phyloP scores from a whole-genome alignment of 2,329 filamentous ascomycete genomes.

The Blastomyces parvus region DNA sequence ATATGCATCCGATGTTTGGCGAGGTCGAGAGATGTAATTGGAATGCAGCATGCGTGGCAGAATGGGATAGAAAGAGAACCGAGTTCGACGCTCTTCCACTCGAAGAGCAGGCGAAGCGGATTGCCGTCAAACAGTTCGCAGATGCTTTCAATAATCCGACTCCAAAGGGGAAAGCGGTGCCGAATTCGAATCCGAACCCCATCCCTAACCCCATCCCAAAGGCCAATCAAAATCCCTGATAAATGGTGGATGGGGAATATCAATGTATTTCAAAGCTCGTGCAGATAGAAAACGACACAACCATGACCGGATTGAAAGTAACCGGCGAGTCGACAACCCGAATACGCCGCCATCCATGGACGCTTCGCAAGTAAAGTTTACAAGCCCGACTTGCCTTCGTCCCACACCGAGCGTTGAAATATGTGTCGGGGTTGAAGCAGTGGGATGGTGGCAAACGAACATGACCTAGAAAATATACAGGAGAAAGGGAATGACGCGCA shows the following conservation, averaged over 20 bases:
- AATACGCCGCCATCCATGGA: background rate
- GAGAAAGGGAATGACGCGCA: background rate
- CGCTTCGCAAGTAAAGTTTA: background rate
- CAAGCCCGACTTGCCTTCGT: background rate
- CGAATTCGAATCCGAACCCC: background rate
- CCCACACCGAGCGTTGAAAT: background rate
- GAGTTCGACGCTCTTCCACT: constrained; percentile 50
- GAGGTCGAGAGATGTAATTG: constrained; percentile 65
- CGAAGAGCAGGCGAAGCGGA: constrained; percentile 49
- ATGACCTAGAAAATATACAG: background rate
- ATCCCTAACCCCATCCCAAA: background rate
- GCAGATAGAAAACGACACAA: background rate
- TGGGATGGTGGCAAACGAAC: background rate
- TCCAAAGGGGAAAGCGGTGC: background rate
- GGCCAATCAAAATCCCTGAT: background rate
- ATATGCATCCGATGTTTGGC: constrained; percentile 58
- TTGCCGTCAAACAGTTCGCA: constrained; percentile 20
- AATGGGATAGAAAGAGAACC: constrained; percentile 57
- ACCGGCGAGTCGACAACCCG: background rate
- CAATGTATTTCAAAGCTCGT: background rate
- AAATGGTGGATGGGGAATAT: background rate
- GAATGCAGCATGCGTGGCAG: constrained; percentile 52
- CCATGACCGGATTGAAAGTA: background rate
- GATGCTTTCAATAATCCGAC: background rate
- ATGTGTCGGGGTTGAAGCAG: background rate